Conservation (phyloP, 1,284 basidiomycete genomes). For the Irpex sp. region DNA sequence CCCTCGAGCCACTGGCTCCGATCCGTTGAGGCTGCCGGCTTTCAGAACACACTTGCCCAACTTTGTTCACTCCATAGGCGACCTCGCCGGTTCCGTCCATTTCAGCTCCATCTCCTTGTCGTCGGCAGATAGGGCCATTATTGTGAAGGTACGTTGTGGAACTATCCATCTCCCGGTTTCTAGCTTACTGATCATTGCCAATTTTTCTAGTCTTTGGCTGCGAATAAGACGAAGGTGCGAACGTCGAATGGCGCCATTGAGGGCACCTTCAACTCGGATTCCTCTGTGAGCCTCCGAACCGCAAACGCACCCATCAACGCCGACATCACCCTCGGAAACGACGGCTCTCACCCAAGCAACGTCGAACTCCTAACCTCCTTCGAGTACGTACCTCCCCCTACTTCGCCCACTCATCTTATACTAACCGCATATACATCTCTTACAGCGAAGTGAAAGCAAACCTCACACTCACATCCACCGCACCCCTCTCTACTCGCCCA, state of each 20-base stretch:
- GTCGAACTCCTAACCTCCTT: not conserved
- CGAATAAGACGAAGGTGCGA: slow-evolving; percentile 21
- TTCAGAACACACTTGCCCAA: slow-evolving; percentile 19
- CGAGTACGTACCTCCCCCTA: not conserved
- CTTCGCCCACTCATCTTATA: not conserved
- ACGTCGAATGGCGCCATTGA: slow-evolving; percentile 33
- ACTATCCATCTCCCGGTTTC: not conserved
- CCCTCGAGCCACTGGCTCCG: not conserved
- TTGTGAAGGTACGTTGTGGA: slow-evolving; percentile 11
- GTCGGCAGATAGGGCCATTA: slow-evolving; percentile 15
- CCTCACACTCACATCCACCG: not conserved
- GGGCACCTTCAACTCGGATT: slow-evolving; percentile 36
- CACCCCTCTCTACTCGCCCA: not conserved
- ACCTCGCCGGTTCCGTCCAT: slow-evolving; percentile 12
- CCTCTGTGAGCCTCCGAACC: slow-evolving; percentile 30
- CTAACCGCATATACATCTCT: not conserved
- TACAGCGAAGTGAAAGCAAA: not conserved
- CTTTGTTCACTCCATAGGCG: slow-evolving; percentile 19
- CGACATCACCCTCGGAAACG: slow-evolving; percentile 30
- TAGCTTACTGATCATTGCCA: not conserved
- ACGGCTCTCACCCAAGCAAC: slow-evolving; percentile 5
- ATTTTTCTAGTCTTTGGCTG: slow-evolving; percentile 28
- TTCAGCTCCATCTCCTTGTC: slow-evolving; percentile 16
- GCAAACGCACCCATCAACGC: slow-evolving; percentile 31
- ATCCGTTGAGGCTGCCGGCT: not conserved